Evolutionary conservation across 768 basidiomycete genomes (phyloP).

Genomic region (Kwoniella newhampshirensis): DNA sequence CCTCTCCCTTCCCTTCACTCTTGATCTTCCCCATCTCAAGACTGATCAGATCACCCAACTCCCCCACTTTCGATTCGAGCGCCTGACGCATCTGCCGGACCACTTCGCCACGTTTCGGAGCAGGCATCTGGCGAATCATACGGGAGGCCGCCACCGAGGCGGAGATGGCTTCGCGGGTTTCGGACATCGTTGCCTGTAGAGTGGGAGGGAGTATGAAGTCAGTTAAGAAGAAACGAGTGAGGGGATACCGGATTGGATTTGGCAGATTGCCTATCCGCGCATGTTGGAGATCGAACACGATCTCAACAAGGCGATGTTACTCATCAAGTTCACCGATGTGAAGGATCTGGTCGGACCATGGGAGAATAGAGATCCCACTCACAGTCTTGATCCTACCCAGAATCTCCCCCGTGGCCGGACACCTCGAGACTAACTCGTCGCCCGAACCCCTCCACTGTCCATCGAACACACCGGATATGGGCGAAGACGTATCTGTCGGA

Average conservation of each 20-base stretch:
- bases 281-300: too few relatives aligned
- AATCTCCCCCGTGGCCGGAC: constrained; percentile 83
- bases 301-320: too few relatives aligned
- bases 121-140: constrained; percentile 72
- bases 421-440: constrained; percentile 51
- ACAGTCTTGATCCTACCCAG: constrained; percentile 73
- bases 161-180: constrained; percentile 68
- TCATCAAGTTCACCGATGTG: too few relatives aligned
- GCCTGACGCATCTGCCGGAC: constrained; percentile 83
- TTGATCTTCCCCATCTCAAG: constrained; percentile 70
- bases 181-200: constrained; percentile 66
- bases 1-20: constrained; percentile 87
- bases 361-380: constrained; percentile 41
- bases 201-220: constrained; percentile 2
- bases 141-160: constrained; percentile 72
- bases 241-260: too few relatives aligned
- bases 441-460: constrained; percentile 46
- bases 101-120: constrained; percentile 83
- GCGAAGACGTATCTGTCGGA: constrained; percentile 25
- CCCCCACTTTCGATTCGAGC: constrained; percentile 68
- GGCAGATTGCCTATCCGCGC: too few relatives aligned
- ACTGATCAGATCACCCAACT: constrained; percentile 47
- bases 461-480: constrained; percentile 44
- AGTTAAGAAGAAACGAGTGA: too few relatives aligned
- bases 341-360: neutral